A percentile compares a stretch with the other conserved stretches of the same genome.
phyloP scores from a whole-genome alignment of 345 rosid species.

The Hevea brasiliensis region DNA sequence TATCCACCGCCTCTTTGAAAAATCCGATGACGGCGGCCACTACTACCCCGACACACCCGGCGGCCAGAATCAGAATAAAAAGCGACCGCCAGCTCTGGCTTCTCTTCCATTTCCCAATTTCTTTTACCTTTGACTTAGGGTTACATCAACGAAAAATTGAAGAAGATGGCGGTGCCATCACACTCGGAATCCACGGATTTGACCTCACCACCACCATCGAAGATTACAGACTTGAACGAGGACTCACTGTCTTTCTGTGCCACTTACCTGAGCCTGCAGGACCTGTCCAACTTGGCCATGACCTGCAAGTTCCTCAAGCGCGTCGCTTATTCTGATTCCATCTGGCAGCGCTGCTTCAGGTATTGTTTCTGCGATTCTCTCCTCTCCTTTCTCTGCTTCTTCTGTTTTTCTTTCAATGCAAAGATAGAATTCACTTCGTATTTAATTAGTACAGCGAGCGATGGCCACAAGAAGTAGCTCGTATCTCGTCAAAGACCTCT shows the following conservation, averaged over 20 bases:
- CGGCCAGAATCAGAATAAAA: no score
- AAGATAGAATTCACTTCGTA: background rate
- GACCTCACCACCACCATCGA: background rate
- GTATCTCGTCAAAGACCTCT: constrained; percentile 16
- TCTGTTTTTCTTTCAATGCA: background rate
- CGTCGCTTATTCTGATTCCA: constrained; percentile 49
- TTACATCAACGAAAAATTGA: no score
- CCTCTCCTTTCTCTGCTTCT: background rate
- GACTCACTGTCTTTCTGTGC: constrained; percentile 58
- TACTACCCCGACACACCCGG: no score
- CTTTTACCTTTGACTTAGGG: no score
- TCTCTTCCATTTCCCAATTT: no score
- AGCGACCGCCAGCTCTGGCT: no score
- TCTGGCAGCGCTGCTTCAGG: constrained; percentile 57
- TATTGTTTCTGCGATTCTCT: background rate
- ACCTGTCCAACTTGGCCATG: constrained; percentile 49
- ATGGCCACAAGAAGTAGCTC: constrained; percentile 41
- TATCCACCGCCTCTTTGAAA: no score
- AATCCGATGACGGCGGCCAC: no score
- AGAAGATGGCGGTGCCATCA: background rate
- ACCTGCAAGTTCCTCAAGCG: constrained; percentile 48
- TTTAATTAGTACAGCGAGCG: constrained; percentile 33
- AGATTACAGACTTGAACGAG: constrained; percentile 44
- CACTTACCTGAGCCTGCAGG: constrained; percentile 39
- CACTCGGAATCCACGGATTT: background rate